phyloP scores from a whole-genome alignment of 192 early-diverging fungal genomes.

The Oehlia diaphana region DNA sequence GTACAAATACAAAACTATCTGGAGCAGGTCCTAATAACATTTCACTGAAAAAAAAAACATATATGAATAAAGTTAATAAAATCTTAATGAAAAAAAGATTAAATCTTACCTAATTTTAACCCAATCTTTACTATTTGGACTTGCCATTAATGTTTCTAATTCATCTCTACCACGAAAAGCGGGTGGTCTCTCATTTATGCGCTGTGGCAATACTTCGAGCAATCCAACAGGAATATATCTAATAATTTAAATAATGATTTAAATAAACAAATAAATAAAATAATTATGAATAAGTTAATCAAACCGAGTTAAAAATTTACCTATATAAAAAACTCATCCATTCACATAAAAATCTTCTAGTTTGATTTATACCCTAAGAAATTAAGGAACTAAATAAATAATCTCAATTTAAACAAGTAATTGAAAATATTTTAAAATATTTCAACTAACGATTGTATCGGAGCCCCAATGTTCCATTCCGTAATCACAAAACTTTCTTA shows the following conservation, averaged over 20 bases:
- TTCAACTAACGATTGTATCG: slow-evolving; percentile 55
- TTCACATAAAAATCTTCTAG: slow-evolving; percentile 77
- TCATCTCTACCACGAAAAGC: slow-evolving; percentile 85
- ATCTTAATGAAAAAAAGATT: not conserved
- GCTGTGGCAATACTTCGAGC: slow-evolving; percentile 89
- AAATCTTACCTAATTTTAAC: slow-evolving; percentile 69
- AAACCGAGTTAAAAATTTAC: slow-evolving; percentile 19
- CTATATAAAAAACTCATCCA: slow-evolving; percentile 73
- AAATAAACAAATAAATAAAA: no score
- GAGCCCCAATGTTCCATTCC: slow-evolving; percentile 98
- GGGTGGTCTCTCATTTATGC: slow-evolving; percentile 89
- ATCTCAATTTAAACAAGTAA: not conserved
- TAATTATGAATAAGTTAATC: not conserved
- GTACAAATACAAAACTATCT: slow-evolving; percentile 83
- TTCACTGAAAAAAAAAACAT: slow-evolving; percentile 53
- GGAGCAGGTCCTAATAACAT: slow-evolving; percentile 89
- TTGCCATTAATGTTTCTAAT: slow-evolving; percentile 93
- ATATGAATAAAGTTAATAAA: not conserved
- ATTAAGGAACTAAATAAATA: not conserved
- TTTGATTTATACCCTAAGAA: slow-evolving; percentile 74
- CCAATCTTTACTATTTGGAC: slow-evolving; percentile 79
- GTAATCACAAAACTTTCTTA: slow-evolving; percentile 76
- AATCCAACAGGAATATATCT: slow-evolving; percentile 91
- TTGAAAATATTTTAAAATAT: slow-evolving; percentile 1
- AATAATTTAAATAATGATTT: not conserved